phyloP scores from a whole-genome alignment of 2,329 filamentous ascomycete species.

The Sporothrix pallida region DNA sequence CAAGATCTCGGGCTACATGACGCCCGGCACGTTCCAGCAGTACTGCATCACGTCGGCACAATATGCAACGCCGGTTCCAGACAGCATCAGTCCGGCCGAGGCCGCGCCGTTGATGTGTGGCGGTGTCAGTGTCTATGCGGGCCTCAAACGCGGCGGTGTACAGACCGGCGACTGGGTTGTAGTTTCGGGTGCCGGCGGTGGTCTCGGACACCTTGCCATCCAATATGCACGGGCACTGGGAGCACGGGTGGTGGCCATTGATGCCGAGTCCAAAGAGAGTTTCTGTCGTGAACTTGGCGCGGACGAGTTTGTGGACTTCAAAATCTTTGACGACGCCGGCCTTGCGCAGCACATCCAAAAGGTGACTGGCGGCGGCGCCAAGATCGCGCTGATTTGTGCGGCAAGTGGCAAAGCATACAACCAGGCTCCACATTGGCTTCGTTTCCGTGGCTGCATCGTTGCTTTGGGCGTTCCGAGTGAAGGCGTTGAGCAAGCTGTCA shows the following conservation, averaged over 20 bases:
- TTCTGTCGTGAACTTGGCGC: conserved; percentile 35
- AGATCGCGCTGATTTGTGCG: not conserved
- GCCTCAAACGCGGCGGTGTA: conserved; percentile 33
- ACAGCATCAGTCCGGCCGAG: conserved; percentile 37
- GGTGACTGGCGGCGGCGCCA: not conserved
- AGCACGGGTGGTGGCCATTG: conserved; percentile 36
- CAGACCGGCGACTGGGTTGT: conserved; percentile 36
- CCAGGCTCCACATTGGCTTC: not conserved
- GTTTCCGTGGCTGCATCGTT: not conserved
- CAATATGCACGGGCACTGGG: conserved; percentile 38
- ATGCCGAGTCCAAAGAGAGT: conserved; percentile 34
- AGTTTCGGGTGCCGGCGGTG: conserved; percentile 46
- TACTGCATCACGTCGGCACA: conserved; percentile 48
- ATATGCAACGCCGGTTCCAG: conserved; percentile 45
- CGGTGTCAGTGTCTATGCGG: conserved; percentile 37
- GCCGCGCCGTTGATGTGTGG: conserved; percentile 41
- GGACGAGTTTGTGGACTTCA: conserved; percentile 62
- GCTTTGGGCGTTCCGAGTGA: not conserved
- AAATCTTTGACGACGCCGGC: not conserved
- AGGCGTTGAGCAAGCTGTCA: not conserved
- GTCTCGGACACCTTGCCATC: conserved; percentile 38
- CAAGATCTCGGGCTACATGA: conserved; percentile 35
- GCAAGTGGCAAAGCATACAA: not conserved
- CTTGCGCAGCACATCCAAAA: conserved; percentile 8
- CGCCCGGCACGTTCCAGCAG: conserved; percentile 38